Base-by-base conservation (phyloP, 805 yeast genomes). In the Lipomyces sp. region DNA sequence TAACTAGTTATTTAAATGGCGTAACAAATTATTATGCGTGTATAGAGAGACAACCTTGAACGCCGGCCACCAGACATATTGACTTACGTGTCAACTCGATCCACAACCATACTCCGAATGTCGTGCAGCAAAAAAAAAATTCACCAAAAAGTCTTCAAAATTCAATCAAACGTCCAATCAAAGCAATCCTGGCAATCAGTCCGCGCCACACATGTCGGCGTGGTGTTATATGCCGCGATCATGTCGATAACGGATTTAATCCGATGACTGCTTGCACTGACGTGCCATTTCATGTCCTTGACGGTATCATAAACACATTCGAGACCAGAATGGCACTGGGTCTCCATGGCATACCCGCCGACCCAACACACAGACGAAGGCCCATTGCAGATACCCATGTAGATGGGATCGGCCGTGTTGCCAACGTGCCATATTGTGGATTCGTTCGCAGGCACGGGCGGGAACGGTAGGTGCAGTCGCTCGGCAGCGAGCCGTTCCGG, bases 341-440 rank as follows among this genome's bases (percentile, higher is more conserved):
- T 88, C 75, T 95, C 99, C 97, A 95, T 90, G 8, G 99, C 99
- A 77, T 92, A 95, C 0, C 99, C 99, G 0, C 91, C 97, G 6
- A 91, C 83, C 70, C 95, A 88, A 78, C 99, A 95, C 1, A 93
- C 80, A 0, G 96, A 89, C 3, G 96, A 87, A 0, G 96, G 96
- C 6, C 99, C 99, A 74, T 90, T 92, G 77, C 99, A 95, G 10
- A 92, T 94, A 0, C 99, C 99, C 94, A 93, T 90, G 75, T 83
- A 95, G 2, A 95, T 92, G 0, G 99, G 99, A 76, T 95, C 99
- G 0, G 98, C 98, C 1, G 96, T 95, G 77, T 95, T 95, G 2
- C 99, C 99, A 75, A 95, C 80, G 76, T 95, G 98, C 96, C 97
- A 95, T 15, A 95, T 85, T 70, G 92, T 89, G 73, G 93, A 97